Evolutionary conservation across 108 stramenopile genomes (phyloP).

Genomic region (Cyclotella baltica): DNA sequence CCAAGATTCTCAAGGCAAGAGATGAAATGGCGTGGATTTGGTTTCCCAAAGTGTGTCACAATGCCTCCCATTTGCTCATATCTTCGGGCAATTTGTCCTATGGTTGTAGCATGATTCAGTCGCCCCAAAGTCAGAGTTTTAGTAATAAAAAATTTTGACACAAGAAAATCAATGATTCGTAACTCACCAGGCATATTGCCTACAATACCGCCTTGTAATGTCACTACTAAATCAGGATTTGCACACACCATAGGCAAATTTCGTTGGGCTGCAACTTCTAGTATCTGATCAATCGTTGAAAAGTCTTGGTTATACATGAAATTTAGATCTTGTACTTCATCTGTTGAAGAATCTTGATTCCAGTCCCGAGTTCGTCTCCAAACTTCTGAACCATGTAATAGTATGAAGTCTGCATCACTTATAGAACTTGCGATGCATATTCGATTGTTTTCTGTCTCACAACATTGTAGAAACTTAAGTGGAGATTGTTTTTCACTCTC

Average conservation of each 20-base stretch:
- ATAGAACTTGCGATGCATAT: slow-evolving; percentile 54
- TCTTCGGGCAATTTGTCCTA: slow-evolving; percentile 62
- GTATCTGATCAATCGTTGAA: slow-evolving; percentile 52
- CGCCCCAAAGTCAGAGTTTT: not conserved
- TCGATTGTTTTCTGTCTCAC: slow-evolving; percentile 44
- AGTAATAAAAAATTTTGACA: not conserved
- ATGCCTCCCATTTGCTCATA: slow-evolving; percentile 68
- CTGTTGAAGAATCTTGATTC: slow-evolving; percentile 15
- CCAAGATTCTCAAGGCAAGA: slow-evolving; percentile 61
- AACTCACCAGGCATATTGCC: slow-evolving; percentile 79
- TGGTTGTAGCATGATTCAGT: not conserved
- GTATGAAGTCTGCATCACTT: slow-evolving; percentile 78
- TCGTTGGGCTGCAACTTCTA: slow-evolving; percentile 52
- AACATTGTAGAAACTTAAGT: slow-evolving; percentile 58
- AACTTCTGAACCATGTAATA: slow-evolving; percentile 74
- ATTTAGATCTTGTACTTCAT: slow-evolving; percentile 24
- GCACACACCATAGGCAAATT: slow-evolving; percentile 78
- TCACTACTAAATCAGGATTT: slow-evolving; percentile 82
- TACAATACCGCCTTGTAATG: slow-evolving; percentile 55
- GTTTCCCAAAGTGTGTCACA: slow-evolving; percentile 78
- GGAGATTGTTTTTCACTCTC: slow-evolving; percentile 52
- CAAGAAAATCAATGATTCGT: too few species aligned
- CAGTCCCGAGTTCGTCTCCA: slow-evolving; percentile 45
- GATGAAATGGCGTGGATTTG: slow-evolving; percentile 68
- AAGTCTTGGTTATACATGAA: slow-evolving; percentile 45